phyloP scores from a whole-genome alignment of 768 basidiomycete species.

The Coprinopsis cinerea region DNA sequence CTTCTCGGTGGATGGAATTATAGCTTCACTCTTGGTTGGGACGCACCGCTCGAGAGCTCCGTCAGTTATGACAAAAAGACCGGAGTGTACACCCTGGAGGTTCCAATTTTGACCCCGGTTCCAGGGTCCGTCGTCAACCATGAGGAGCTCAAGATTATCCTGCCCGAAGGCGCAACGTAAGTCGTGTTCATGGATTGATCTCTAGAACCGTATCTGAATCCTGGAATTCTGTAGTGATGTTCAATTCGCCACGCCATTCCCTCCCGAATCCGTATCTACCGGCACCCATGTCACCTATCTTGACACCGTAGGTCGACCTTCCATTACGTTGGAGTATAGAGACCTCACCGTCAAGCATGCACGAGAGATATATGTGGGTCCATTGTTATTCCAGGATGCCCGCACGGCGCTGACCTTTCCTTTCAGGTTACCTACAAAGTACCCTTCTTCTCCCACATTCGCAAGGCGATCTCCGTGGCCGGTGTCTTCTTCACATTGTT shows the following conservation, averaged over 20 bases:
- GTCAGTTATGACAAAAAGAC: slow-evolving; percentile 56
- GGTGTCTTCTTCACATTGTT: slow-evolving; percentile 67
- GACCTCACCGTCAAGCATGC: slow-evolving; percentile 76
- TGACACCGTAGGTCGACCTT: slow-evolving; percentile 85
- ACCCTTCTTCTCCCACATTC: slow-evolving; percentile 71
- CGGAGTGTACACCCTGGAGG: slow-evolving; percentile 64
- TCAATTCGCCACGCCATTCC: slow-evolving; percentile 72
- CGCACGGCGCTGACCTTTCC: slow-evolving; percentile 1
- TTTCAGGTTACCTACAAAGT: slow-evolving; percentile 83
- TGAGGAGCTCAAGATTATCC: slow-evolving; percentile 69
- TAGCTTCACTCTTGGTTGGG: slow-evolving; percentile 90
- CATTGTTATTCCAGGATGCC: background rate
- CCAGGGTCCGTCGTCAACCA: slow-evolving; percentile 77
- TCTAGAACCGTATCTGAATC: slow-evolving; percentile 9
- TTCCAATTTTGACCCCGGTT: slow-evolving; percentile 83
- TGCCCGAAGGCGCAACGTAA: slow-evolving; percentile 96
- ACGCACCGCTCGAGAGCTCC: slow-evolving; percentile 75
- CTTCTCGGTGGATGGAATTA: slow-evolving; percentile 98
- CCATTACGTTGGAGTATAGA: slow-evolving; percentile 65
- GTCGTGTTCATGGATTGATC: slow-evolving; percentile 23
- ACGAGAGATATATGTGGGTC: slow-evolving; percentile 75
- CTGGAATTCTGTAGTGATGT: slow-evolving; percentile 56
- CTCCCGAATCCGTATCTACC: slow-evolving; percentile 51
- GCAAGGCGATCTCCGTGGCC: slow-evolving; percentile 79
- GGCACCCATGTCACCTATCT: slow-evolving; percentile 84